Evolutionary conservation across 2,329 filamentous ascomycete species (phyloP).

Genomic region (Talaromyces sp.): DNA sequence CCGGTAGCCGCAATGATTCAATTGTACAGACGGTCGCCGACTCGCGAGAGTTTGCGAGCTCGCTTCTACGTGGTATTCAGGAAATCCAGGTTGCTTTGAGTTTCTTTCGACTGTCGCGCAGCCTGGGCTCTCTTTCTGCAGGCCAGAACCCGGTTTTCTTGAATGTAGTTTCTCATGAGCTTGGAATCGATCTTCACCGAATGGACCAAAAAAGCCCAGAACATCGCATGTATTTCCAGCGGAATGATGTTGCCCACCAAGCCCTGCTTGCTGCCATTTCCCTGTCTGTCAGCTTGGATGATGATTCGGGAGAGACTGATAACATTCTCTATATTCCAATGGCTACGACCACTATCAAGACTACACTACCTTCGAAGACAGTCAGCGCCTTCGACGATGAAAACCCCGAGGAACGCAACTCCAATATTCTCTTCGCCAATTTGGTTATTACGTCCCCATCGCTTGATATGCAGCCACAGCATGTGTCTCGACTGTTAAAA

Average conservation of each 20-base stretch:
- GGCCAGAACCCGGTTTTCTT: constrained; percentile 73
- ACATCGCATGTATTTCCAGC: constrained; percentile 97
- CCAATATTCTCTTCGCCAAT: constrained; percentile 95
- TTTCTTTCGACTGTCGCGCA: constrained; percentile 83
- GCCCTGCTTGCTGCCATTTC: constrained; percentile 89
- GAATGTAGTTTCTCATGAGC: constrained; percentile 92
- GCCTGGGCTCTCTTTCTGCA: constrained; percentile 68
- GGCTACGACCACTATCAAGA: constrained; percentile 93
- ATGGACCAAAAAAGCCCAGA: constrained; percentile 90
- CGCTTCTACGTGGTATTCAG: constrained; percentile 87
- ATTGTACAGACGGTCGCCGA: constrained; percentile 85
- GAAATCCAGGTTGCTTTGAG: constrained; percentile 95
- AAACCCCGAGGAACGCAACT: constrained; percentile 81
- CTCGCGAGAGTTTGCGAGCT: constrained; percentile 88
- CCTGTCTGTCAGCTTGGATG: constrained; percentile 87
- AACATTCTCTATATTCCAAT: constrained; percentile 92
- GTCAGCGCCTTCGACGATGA: constrained; percentile 73
- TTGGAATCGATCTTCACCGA: constrained; percentile 88
- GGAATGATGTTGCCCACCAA: constrained; percentile 91
- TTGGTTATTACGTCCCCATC: constrained; percentile 95
- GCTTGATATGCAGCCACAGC: constrained; percentile 86
- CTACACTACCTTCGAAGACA: constrained; percentile 91
- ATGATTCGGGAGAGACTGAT: constrained; percentile 82
- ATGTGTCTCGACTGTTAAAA: constrained; percentile 81
- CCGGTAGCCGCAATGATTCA: constrained; percentile 67